A percentile compares a stretch with the other conserved stretches of the same genome.
Conservation (phyloP, 495 filamentous ascomycete species). For the Daldinia bambusicola region DNA sequence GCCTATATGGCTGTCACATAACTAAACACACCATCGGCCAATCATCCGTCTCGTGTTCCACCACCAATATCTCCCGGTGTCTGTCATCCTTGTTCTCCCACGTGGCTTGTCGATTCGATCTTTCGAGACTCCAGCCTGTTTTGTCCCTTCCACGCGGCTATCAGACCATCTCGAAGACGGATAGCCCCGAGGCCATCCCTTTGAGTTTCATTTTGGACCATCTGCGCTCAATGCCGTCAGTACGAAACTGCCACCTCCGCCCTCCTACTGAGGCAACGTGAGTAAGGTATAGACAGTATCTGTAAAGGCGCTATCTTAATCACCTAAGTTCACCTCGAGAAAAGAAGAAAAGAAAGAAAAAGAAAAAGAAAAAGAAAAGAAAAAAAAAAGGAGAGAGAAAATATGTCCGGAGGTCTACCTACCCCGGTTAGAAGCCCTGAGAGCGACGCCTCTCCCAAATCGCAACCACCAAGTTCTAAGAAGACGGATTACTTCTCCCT, state of each 20-base stretch:
- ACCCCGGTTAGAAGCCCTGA: slow-evolving; percentile 50
- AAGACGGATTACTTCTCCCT: slow-evolving; percentile 54
- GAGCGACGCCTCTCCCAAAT: slow-evolving; percentile 54
- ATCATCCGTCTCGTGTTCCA: slow-evolving; percentile 30
- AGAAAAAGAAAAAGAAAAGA: slow-evolving; percentile 25
- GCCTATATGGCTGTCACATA: slow-evolving; percentile 16
- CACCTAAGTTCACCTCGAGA: slow-evolving; percentile 6
- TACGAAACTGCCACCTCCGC: slow-evolving; percentile 58
- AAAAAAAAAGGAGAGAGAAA: slow-evolving; percentile 24
- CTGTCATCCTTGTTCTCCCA: slow-evolving; percentile 31
- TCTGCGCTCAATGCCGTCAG: slow-evolving; percentile 53
- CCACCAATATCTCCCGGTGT: slow-evolving; percentile 27
- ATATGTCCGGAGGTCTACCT: slow-evolving; percentile 46
- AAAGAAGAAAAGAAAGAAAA: slow-evolving; percentile 37
- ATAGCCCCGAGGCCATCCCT: slow-evolving; percentile 41
- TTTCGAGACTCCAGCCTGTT: slow-evolving; percentile 23
- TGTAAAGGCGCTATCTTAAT: slow-evolving; percentile 29
- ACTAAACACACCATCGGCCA: slow-evolving; percentile 30
- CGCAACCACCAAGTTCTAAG: slow-evolving; percentile 43
- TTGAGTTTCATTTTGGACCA: slow-evolving; percentile 31
- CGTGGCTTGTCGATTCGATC: slow-evolving; percentile 37
- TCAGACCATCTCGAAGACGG: slow-evolving; percentile 41
- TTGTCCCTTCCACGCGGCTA: slow-evolving; percentile 22
- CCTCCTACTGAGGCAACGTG: slow-evolving; percentile 57
- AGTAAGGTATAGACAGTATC: slow-evolving; percentile 52